A percentile compares a stretch with the other conserved stretches of the same genome.
phyloP scores from a whole-genome alignment of 345 rosid genomes.

The Triadica sebifera region DNA sequence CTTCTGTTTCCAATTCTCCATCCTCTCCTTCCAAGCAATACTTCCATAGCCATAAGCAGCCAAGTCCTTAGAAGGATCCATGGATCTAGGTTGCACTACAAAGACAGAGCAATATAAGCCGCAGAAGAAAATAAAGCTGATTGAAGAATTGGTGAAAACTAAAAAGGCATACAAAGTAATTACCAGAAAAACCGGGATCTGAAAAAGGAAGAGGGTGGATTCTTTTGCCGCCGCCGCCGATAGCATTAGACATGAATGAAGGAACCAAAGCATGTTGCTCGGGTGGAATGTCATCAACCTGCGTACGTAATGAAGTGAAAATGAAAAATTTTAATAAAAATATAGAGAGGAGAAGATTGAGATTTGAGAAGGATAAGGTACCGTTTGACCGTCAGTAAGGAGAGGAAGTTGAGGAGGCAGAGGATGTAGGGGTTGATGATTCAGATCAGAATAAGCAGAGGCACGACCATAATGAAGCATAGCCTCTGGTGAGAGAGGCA shows the following conservation, averaged over 20 bases:
- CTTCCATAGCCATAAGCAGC: slow-evolving; percentile 58
- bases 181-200: slow-evolving; percentile 33
- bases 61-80: slow-evolving; percentile 54
- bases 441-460: slow-evolving; percentile 27
- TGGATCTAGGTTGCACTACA: slow-evolving; percentile 43
- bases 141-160: not conserved
- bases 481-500: slow-evolving; percentile 15
- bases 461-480: slow-evolving; percentile 31
- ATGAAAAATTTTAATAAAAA: not conserved
- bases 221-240: slow-evolving; percentile 32
- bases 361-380: not conserved
- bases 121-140: not conserved
- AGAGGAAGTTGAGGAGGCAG: slow-evolving; percentile 33
- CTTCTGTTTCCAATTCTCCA: slow-evolving; percentile 44
- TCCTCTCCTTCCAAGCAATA: slow-evolving; percentile 58
- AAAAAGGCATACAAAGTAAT: not conserved
- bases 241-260: slow-evolving; percentile 27
- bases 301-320: not conserved
- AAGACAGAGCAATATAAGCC: not conserved
- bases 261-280: slow-evolving; percentile 53
- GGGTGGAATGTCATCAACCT: slow-evolving; percentile 41
- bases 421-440: slow-evolving; percentile 18
- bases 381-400: slow-evolving; percentile 44
- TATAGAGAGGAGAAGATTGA: too few species aligned
- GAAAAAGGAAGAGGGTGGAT: slow-evolving; percentile 33